Evolutionary conservation across 495 filamentous ascomycete species (phyloP), one percentile per base, ranked within the genome.

Genomic region (Aspergillus incahuasiensis): DNA sequence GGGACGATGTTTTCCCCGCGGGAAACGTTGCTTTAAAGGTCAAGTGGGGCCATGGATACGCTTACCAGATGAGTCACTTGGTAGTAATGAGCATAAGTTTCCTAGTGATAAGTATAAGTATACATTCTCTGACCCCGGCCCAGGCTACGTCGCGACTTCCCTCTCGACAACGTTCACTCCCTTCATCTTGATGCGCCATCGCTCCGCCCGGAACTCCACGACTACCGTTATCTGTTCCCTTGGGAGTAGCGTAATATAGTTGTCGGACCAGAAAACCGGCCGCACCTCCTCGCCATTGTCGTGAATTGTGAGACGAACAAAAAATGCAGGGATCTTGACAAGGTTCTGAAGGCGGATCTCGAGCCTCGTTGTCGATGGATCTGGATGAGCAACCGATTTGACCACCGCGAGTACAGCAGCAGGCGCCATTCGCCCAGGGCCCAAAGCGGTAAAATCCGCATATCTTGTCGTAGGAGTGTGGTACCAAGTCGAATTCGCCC

Each of bases 221-320:
- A 40, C 59, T 28, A 77, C 1, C 0, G 24, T 47, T 0, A 83
- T 19, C 49, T 69, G 78, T 66, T 87, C 84, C 13, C 68, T 59
- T 5, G 83, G 82, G 68, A 77, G 84, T 11, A 87, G 63, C 1
- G 83, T 84, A 13, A 86, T 68, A 55, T 86, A 86, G 46, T 86
- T 86, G 56, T 85, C 82, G 0, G 76, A 79, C 79, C 81, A 87
- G 32, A 69, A 74, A 6, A 83, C 67, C 3, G 81, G 81, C 15
- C 75, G 48, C 0, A 85, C 66, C 40, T 83, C 77, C 7, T 70
- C 48, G 0, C 72, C 67, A 0, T 49, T 48, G 30, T 81, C 74
- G 0, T 82, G 60, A 20, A 81, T 60, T 45, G 71, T 72, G 21
- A 86, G 52, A 4, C 69, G 72, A 18, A 86, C 51, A 48, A 86